Conservation (phyloP, 2,329 filamentous ascomycete species). For the Aspergillus brunneoviolaceus region DNA sequence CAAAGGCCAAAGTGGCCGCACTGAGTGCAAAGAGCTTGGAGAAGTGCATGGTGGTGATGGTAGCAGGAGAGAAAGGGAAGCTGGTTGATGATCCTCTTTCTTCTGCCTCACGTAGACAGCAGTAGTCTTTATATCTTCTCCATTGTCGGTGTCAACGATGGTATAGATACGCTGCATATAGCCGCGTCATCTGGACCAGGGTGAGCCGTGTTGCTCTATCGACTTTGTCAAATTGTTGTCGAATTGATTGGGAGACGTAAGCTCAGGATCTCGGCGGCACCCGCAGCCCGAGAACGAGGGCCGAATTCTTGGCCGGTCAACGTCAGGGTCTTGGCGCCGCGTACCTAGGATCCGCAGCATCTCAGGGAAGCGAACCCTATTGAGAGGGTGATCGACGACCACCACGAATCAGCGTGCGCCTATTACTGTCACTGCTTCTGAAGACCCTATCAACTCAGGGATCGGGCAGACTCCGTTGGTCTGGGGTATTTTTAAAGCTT, state of each 20-base stretch:
- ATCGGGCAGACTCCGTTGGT: not conserved
- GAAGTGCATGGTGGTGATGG: conserved; percentile 23
- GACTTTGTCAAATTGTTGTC: too few relatives aligned
- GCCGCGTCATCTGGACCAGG: conserved; percentile 10
- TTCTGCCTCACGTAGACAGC: not conserved
- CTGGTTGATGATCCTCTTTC: not conserved
- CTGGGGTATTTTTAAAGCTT: conserved; percentile 5
- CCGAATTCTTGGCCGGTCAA: not conserved
- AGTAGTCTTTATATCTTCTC: not conserved
- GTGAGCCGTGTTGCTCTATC: not conserved
- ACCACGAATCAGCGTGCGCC: not conserved
- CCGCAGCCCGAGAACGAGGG: not conserved
- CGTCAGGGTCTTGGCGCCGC: conserved; percentile 15
- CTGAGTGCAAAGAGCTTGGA: conserved; percentile 32
- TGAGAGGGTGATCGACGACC: not conserved
- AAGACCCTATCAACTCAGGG: conserved; percentile 1
- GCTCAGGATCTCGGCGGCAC: not conserved
- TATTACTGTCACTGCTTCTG: not conserved
- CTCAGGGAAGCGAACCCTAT: not conserved
- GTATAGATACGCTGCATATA: not conserved
- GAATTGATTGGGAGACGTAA: not conserved
- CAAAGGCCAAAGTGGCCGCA: conserved; percentile 30
- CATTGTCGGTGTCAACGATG: not conserved
- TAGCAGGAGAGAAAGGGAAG: not conserved
- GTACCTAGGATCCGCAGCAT: conserved; percentile 13